Base-by-base conservation (phyloP, 176 grass and related monocot species). In the Carex myosuroides region DNA sequence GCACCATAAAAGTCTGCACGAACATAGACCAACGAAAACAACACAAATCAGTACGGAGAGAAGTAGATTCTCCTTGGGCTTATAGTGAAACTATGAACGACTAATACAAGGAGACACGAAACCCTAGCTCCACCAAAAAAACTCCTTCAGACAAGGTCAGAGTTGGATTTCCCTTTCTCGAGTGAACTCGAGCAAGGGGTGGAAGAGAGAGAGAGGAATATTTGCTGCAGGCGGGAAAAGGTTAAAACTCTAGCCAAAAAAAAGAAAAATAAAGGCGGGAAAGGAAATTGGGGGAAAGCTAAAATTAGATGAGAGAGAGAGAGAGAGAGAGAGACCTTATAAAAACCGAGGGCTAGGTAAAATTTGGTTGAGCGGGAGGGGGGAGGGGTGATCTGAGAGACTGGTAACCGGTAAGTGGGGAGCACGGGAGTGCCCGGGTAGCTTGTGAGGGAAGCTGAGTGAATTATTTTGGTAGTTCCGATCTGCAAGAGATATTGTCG, bases 1-100 rank as follows among this genome's bases (percentile, higher is more conserved):
- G 20, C 57, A 81, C 72, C 72, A 56, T 76, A 29, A 55, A 77
- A 77, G 24, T 30, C 72, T 77, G 50, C 50, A 77, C 72, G 24
- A 77, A 56, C 20, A 54, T 7, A 53, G 22, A 30, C 22, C 9
- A 76, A 1, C 29, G 21, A 55, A 76, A 76, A 76, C 21, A 76
- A 55, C 48, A 24, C 14, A 79, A 81, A 81, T 60, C 56, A 59
- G 33, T 62, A 80, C 77, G 29, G 6, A 50, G 46, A 76, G 53
- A 80, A 35, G 18, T 39, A 80, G 14, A 80, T 61, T 53, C 4
- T 14, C 30, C 56, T 35, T n/a, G 57, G 20, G 11, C 58, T 82
- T 22, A 65, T 46, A 41, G 44, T 50, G 32, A 41, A 64, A 82
- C 46, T 48, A 53, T 66, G 59, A 65, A 66, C 18, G 59, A 54